Conservation (phyloP, 345 rosid genomes). For the Clarkia xantiana region DNA sequence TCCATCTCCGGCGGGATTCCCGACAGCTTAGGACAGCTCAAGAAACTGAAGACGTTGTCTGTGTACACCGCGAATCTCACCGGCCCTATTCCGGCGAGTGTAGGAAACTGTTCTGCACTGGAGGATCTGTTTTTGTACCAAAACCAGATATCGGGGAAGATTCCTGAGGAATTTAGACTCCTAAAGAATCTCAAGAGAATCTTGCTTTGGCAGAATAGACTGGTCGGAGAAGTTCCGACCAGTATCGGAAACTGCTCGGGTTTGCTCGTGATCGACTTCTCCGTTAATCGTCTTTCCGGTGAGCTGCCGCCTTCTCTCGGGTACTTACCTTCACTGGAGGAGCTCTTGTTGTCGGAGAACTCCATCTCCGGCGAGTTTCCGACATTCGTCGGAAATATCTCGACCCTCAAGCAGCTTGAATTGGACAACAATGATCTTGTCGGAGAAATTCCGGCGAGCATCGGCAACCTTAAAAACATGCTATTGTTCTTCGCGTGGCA, state of each 20-base stretch:
- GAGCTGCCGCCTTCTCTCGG: conserved; percentile 33
- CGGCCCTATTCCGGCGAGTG: conserved; percentile 38
- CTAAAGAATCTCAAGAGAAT: conserved; percentile 36
- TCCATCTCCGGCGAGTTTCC: conserved; percentile 41
- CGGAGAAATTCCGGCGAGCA: conserved; percentile 37
- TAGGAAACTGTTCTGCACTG: conserved; percentile 41
- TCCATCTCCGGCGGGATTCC: conserved; percentile 49
- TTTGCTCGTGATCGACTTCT: conserved; percentile 41
- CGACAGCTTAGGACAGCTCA: conserved; percentile 33
- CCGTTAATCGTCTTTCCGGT: conserved; percentile 38
- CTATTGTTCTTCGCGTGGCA: conserved; percentile 54
- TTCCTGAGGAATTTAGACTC: conserved; percentile 38
- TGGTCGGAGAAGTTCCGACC: conserved; percentile 34
- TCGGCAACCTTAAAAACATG: conserved; percentile 46
- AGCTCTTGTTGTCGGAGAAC: conserved; percentile 45
- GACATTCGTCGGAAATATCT: conserved; percentile 25
- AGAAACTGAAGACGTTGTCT: conserved; percentile 42
- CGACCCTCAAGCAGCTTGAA: conserved; percentile 42
- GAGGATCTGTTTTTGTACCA: conserved; percentile 46
- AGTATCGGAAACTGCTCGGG: conserved; percentile 30
- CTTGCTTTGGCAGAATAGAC: conserved; percentile 50
- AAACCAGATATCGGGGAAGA: conserved; percentile 35
- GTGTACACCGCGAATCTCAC: conserved; percentile 47
- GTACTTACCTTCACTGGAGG: conserved; percentile 31
- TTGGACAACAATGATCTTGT: conserved; percentile 43